phyloP scores from a whole-genome alignment of 768 basidiomycete genomes.

The Roridomyces roridus region DNA sequence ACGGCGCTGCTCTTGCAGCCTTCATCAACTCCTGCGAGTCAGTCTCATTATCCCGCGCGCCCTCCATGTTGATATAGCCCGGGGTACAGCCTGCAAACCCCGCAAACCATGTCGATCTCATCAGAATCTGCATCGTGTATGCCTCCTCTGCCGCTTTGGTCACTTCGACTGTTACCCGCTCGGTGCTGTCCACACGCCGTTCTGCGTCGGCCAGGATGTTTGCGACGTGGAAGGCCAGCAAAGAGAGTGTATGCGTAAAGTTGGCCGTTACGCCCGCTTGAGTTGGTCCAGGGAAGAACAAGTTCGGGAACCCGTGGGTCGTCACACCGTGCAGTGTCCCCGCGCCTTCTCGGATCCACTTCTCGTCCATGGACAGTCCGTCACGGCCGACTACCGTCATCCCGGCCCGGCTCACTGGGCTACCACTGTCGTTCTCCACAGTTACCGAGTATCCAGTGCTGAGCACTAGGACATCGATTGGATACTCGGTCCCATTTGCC shows the following conservation, averaged over 20 bases:
- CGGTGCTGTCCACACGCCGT: background rate
- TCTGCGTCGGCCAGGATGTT: background rate
- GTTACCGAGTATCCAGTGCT: constrained; percentile 11
- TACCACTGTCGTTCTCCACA: background rate
- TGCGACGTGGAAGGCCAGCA: constrained; percentile 12
- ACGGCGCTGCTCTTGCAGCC: constrained; percentile 3
- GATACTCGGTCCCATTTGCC: constrained; percentile 10
- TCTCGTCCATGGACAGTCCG: constrained; percentile 13
- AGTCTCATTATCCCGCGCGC: background rate
- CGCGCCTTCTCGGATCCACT: constrained; percentile 8
- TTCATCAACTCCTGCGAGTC: constrained; percentile 6
- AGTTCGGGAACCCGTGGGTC: constrained; percentile 21
- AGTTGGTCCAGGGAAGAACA: constrained; percentile 14
- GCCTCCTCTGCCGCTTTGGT: constrained; percentile 9
- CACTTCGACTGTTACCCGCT: constrained; percentile 5
- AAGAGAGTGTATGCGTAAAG: background rate
- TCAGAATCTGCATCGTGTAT: constrained; percentile 3
- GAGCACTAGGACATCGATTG: constrained; percentile 17
- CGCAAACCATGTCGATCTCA: constrained; percentile 6
- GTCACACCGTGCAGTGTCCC: constrained; percentile 21
- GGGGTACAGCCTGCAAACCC: constrained; percentile 14
- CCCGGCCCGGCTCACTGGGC: background rate
- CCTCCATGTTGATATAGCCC: constrained; percentile 12
- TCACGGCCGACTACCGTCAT: constrained; percentile 4
- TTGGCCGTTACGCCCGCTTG: constrained; percentile 14